Evolutionary conservation across 345 rosid species (phyloP), one percentile per base, ranked within the genome.

Genomic region (Aegle marmelos): DNA sequence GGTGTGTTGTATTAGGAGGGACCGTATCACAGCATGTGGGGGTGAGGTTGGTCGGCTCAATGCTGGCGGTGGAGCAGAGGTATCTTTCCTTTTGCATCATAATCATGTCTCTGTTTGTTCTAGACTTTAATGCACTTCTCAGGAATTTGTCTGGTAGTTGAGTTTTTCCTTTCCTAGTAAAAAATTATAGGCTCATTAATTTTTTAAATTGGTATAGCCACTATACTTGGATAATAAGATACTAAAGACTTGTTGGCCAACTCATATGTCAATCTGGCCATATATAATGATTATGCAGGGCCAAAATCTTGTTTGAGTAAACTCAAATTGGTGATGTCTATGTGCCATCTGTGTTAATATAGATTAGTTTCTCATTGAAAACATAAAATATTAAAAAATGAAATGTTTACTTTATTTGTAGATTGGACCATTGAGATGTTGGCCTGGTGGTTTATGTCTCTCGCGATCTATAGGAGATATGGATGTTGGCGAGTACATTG

Each of bases 401-500:
- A 72, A 28, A 78, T 68, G 71, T 73, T 4, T 70, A 75, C n/a
- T 77, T 19, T 50, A 81, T 33, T 78, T 85, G 67, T 83, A 97
- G 99, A 91, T 97, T 88, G 99, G 98, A 76, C 99, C 99, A 22
- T 79, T 97, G 84, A 88, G 99, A 86, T 97, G 99, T 90, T 97
- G 99, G 99, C 99, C 99, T 53, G 99, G 99, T 79, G 99, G 99
- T 78, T 82, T 97, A 79, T 97, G 99, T 85, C 98, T 97, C 79
- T 97, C 99, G 63, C 90, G 99, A 86, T 97, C 99, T 48, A 94
- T 97, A 64, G 99, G 99, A 66, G 99, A 97, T 82, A 77, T 90
- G 82, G 99, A 97, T 85, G 95, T 94, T 54, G 99, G 99, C 39
- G 98, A 94, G 82, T 94, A 75, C 88, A 94, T 97, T 83, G 98